Percentiles rank a stretch among this genome's conserved stretches.
Evolutionary conservation across 2,329 filamentous ascomycete species (phyloP).

Genomic region (Fusarium decemcellulare): DNA sequence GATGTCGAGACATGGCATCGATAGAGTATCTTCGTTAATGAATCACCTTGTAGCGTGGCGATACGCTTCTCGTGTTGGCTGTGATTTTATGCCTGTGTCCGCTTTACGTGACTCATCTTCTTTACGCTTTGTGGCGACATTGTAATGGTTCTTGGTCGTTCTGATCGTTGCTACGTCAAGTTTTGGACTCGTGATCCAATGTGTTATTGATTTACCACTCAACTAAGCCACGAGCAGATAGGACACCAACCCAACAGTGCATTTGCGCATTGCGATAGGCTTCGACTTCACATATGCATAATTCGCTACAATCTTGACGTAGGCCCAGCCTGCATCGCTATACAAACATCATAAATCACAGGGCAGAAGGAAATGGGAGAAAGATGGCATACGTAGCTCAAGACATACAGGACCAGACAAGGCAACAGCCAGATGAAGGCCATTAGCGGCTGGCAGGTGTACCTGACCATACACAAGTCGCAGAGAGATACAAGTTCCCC

Average conservation of each 20-base stretch:
- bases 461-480: not conserved
- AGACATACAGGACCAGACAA: not conserved
- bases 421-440: not conserved
- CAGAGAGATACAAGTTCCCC: constrained; percentile 22
- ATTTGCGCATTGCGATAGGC: too few species aligned
- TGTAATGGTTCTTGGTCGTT: not conserved
- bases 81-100: not conserved
- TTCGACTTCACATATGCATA: too few species aligned
- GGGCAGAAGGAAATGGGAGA: too few species aligned
- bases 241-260: too few species aligned
- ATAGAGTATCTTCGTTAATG: not conserved
- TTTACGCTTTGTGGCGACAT: not conserved
- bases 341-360: too few species aligned
- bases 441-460: not conserved
- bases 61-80: not conserved
- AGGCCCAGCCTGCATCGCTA: too few species aligned
- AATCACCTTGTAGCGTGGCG: not conserved
- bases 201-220: too few species aligned
- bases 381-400: too few species aligned
- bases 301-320: too few species aligned
- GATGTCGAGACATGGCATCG: not conserved
- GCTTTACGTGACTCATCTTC: not conserved
- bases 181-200: too few species aligned
- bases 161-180: not conserved
- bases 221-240: too few species aligned